These are phyloP conservation scores for Aspergillus calidoustus DNA, from an alignment of 2,329 filamentous ascomycete genomes.

Conservation along the genomic window DNA sequence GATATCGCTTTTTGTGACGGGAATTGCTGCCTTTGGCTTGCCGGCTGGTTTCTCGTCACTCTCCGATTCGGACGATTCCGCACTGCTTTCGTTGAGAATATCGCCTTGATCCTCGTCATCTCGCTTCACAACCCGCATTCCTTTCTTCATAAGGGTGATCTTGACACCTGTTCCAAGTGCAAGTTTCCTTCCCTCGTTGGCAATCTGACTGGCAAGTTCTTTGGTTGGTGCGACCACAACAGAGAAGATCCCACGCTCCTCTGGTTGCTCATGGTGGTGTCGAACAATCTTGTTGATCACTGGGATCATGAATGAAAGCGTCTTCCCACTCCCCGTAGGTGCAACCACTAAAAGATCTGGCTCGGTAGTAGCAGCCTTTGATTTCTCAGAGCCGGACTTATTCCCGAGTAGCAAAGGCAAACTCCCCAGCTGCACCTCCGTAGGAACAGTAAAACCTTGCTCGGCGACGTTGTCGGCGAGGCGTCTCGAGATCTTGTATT, in stretches of 20 bases:
- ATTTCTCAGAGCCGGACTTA: conserved; percentile 46
- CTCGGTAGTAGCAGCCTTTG: conserved; percentile 36
- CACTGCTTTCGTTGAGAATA: conserved; percentile 45
- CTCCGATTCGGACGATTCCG: conserved; percentile 44
- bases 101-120: conserved; percentile 45
- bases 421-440: conserved; percentile 88
- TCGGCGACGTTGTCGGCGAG: conserved; percentile 77
- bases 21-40: conserved; percentile 42
- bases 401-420: conserved; percentile 74
- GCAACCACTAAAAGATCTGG: conserved; percentile 86
- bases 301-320: conserved; percentile 87
- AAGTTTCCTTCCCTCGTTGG: conserved; percentile 81
- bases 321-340: conserved; percentile 96
- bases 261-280: conserved; percentile 53
- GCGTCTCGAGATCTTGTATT: conserved; percentile 74
- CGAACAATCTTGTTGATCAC: conserved; percentile 76
- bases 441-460: conserved; percentile 87
- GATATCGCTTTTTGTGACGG: conserved; percentile 74
- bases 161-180: conserved; percentile 76
- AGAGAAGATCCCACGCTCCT: conserved; percentile 65
- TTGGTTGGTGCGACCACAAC: conserved; percentile 79
- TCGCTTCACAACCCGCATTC: conserved; percentile 69
- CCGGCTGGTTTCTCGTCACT: conserved; percentile 33
- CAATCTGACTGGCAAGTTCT: conserved; percentile 81
- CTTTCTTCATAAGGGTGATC: conserved; percentile 82